Conservation (phyloP, 148 eudicot genomes). For the Chenopodium suecicum region DNA sequence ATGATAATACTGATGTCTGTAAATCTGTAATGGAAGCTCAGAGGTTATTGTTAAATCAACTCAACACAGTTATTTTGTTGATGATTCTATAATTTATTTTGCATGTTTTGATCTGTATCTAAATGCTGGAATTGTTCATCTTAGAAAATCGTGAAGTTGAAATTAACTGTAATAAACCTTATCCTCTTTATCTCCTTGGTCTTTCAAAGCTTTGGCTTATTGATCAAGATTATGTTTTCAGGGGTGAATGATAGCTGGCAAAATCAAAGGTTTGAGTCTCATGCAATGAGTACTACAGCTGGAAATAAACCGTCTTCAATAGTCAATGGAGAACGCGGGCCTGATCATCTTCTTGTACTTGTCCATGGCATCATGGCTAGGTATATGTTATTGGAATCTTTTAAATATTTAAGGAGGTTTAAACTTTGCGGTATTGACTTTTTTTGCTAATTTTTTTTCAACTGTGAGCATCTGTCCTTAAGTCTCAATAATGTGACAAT, state of each 20-base stretch:
- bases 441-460: neutral
- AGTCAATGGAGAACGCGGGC: slow-evolving; percentile 42
- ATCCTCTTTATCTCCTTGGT: neutral
- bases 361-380: slow-evolving; percentile 97
- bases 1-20: too few species aligned
- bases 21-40: neutral
- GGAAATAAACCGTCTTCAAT: slow-evolving; percentile 47
- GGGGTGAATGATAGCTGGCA: slow-evolving; percentile 50
- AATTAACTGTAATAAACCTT: slow-evolving; percentile 4
- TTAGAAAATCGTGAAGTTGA: neutral
- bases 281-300: slow-evolving; percentile 62
- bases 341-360: slow-evolving; percentile 96
- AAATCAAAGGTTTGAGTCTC: slow-evolving; percentile 41
- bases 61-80: neutral
- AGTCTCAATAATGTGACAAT: neutral
- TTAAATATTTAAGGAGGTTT: neutral
- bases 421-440: neutral
- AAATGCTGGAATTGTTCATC: neutral
- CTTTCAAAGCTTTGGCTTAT: neutral
- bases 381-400: slow-evolving; percentile 36
- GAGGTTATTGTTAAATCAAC: neutral
- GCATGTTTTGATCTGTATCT: neutral
- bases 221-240: slow-evolving; percentile 27
- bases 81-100: neutral
- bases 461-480: neutral